These are phyloP conservation scores for Rhizophagus prolifer DNA, from an alignment of 192 early-diverging fungal species.

Conservation along the genomic window DNA sequence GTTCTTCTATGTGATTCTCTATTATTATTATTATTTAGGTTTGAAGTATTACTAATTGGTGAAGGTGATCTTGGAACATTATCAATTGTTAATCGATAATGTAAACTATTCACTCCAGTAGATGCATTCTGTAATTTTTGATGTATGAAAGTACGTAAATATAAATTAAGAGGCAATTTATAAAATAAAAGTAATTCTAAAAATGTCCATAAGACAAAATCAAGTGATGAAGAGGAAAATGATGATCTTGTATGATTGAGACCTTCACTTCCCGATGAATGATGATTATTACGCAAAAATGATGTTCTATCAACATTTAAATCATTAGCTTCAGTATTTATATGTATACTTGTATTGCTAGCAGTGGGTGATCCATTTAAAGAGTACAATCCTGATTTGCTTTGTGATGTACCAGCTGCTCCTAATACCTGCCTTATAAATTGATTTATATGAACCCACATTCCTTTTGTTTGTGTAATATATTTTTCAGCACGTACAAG, in stretches of 20 bases:
- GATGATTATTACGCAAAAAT: not conserved
- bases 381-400: not conserved
- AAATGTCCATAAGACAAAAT: constrained; percentile 53
- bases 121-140: constrained; percentile 19
- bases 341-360: constrained; percentile 26
- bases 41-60: not conserved
- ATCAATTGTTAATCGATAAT: not conserved
- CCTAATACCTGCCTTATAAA: constrained; percentile 41
- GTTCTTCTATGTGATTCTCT: not conserved
- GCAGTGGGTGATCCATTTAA: constrained; percentile 23
- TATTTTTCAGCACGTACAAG: constrained; percentile 49
- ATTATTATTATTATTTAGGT: not conserved
- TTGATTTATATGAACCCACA: constrained; percentile 50
- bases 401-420: constrained; percentile 21
- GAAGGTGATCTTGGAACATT: not conserved
- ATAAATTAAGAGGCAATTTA: constrained; percentile 41
- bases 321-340: not conserved
- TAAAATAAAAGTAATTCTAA: constrained; percentile 53
- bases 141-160: constrained; percentile 29
- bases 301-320: constrained; percentile 2
- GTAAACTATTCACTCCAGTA: not conserved
- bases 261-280: not conserved
- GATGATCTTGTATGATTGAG: constrained; percentile 21
- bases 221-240: constrained; percentile 35
- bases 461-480: constrained; percentile 41